Percentiles rank a stretch among this genome's conserved stretches.
Evolutionary conservation across 352 stramenopile genomes (phyloP).

Genomic region (Plasmopara viticola): DNA sequence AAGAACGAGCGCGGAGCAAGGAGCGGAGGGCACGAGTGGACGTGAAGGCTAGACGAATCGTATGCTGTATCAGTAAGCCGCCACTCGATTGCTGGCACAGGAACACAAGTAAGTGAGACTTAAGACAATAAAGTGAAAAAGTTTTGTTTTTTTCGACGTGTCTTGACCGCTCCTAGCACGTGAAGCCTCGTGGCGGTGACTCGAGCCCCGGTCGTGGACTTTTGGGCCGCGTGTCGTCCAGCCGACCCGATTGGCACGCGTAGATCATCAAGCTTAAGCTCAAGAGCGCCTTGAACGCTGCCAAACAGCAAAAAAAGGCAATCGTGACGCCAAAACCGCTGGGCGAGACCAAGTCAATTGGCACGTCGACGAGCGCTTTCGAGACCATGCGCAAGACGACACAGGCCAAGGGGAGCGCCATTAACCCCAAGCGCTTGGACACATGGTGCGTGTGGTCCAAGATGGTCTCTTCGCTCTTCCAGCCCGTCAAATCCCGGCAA

Average conservation of each 20-base stretch:
- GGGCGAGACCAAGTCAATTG: slow-evolving; percentile 30
- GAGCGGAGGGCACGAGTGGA: slow-evolving; percentile 16
- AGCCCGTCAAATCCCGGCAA: slow-evolving; percentile 91
- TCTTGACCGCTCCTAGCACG: too few species aligned
- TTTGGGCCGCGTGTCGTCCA: slow-evolving; percentile 65
- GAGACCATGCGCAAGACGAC: slow-evolving; percentile 84
- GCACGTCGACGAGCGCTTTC: slow-evolving; percentile 48
- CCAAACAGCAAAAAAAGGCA: slow-evolving; percentile 65
- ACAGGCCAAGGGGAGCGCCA: slow-evolving; percentile 92
- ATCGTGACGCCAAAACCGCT: slow-evolving; percentile 44
- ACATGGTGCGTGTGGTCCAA: slow-evolving; percentile 93
- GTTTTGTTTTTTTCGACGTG: background rate
- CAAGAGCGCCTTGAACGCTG: slow-evolving; percentile 71
- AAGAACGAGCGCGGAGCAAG: slow-evolving; percentile 14
- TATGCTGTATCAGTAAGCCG: slow-evolving; percentile 72
- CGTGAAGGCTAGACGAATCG: slow-evolving; percentile 28
- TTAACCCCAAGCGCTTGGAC: slow-evolving; percentile 89
- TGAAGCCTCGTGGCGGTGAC: slow-evolving; percentile 46
- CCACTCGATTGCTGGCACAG: slow-evolving; percentile 10
- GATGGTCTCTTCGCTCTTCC: slow-evolving; percentile 87
- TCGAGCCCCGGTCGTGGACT: slow-evolving; percentile 52
- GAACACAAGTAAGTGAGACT: background rate
- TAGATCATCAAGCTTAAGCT: slow-evolving; percentile 79
- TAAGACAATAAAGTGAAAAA: background rate
- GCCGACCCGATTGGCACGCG: slow-evolving; percentile 48